These are phyloP conservation scores for Aspergillus japonicus DNA, from an alignment of 2,329 filamentous ascomycete genomes.

Conservation along the genomic window DNA sequence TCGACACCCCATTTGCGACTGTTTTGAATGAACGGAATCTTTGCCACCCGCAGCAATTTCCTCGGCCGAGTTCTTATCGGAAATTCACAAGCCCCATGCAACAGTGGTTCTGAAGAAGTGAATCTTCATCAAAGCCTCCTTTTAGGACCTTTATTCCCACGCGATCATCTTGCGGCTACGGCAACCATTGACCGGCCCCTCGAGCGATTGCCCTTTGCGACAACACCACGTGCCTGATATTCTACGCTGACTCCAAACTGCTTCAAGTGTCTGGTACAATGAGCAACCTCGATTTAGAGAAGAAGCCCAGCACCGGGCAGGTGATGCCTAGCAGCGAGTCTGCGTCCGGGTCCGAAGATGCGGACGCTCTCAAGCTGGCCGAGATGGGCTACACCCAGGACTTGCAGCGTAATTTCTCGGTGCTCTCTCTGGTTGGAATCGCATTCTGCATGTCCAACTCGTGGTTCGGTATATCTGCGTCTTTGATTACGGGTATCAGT, in stretches of 20 bases:
- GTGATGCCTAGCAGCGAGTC: slow-evolving; percentile 13
- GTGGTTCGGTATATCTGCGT: slow-evolving; percentile 53
- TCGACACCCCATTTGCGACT: slow-evolving; percentile 15
- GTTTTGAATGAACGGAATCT: not conserved
- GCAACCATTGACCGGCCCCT: not conserved
- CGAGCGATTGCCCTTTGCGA: slow-evolving; percentile 15
- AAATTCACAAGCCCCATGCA: slow-evolving; percentile 16
- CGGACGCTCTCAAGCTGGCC: slow-evolving; percentile 46
- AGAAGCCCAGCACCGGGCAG: slow-evolving; percentile 19
- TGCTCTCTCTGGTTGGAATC: slow-evolving; percentile 51
- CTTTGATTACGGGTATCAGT: slow-evolving; percentile 51
- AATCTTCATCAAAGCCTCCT: slow-evolving; percentile 2
- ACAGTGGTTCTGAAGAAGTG: slow-evolving; percentile 9
- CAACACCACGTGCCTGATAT: slow-evolving; percentile 4
- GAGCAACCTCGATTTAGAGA: slow-evolving; percentile 21
- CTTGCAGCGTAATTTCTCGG: slow-evolving; percentile 46
- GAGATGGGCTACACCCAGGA: slow-evolving; percentile 52
- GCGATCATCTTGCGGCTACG: slow-evolving; percentile 14
- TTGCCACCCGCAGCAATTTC: slow-evolving; percentile 14
- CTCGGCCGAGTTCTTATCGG: slow-evolving; percentile 4
- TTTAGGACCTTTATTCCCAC: slow-evolving; percentile 7
- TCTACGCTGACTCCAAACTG: not conserved
- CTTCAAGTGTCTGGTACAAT: slow-evolving; percentile 13
- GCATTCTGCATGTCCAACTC: slow-evolving; percentile 54
- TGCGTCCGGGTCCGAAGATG: slow-evolving; percentile 21